phyloP scores from a whole-genome alignment of 2,329 filamentous ascomycete species.

The Hymenoscyphus repandus region DNA sequence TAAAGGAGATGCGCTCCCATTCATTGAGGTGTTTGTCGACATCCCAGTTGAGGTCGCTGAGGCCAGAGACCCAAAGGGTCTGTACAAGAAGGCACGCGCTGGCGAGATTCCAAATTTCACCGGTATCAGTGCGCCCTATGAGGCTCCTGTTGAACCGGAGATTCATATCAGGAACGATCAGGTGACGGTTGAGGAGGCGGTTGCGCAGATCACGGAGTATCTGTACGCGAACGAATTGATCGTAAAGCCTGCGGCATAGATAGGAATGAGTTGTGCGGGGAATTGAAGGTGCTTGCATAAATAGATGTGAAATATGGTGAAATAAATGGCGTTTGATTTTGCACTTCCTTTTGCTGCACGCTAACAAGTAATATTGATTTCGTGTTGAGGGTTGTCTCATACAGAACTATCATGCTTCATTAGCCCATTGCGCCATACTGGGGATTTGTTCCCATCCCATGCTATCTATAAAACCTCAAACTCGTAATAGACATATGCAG shows the following conservation, averaged over 20 bases:
- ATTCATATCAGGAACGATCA: constrained; percentile 80
- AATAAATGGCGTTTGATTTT: neutral
- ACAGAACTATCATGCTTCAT: constrained; percentile 23
- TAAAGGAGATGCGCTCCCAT: constrained; percentile 64
- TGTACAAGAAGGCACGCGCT: constrained; percentile 94
- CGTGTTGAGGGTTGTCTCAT: constrained; percentile 10
- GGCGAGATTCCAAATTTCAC: constrained; percentile 98
- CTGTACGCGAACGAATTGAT: constrained; percentile 64
- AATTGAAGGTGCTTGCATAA: neutral
- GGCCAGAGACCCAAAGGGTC: constrained; percentile 90
- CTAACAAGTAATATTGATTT: constrained; percentile 2
- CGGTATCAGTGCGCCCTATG: constrained; percentile 90
- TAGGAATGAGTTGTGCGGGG: neutral
- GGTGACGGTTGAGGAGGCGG: constrained; percentile 81
- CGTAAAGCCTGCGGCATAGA: constrained; percentile 17
- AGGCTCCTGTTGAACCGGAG: constrained; percentile 80
- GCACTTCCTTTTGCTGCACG: neutral
- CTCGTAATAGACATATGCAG: constrained; percentile 95
- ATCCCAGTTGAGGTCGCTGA: constrained; percentile 88
- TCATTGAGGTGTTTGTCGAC: constrained; percentile 92
- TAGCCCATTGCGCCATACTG: constrained; percentile 14
- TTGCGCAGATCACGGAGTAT: constrained; percentile 77
- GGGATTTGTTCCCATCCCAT: constrained; percentile 4
- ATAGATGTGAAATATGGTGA: neutral
- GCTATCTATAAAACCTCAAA: constrained; percentile 60